Conservation (phyloP, 257 asterid genomes). For the Solanum appendiculatum region DNA sequence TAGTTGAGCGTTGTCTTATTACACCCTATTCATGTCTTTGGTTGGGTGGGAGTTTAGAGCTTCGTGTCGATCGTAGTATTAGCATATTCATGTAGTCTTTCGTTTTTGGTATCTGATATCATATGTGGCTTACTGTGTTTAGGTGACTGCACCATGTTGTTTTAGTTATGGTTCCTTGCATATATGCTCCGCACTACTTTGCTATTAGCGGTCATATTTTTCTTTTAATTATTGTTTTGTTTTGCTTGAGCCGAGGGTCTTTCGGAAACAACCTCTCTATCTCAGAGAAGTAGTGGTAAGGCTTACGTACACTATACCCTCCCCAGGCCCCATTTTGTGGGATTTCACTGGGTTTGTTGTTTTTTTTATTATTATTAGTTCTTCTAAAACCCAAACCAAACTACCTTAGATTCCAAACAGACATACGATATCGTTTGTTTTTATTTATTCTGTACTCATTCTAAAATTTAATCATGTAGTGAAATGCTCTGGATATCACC, state of each 20-base stretch:
- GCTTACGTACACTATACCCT: neutral
- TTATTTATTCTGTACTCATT: neutral
- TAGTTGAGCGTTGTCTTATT: no score
- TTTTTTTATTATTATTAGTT: neutral
- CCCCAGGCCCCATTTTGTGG: neutral
- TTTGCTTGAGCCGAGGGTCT: neutral
- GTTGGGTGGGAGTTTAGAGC: neutral
- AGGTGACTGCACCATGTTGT: neutral
- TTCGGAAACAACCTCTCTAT: neutral
- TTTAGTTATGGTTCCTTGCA: neutral
- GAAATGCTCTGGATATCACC: neutral
- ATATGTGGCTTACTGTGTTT: neutral
- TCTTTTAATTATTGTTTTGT: neutral
- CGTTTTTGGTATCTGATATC: neutral
- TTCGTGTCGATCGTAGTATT: neutral
- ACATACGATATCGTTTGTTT: neutral
- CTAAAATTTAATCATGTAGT: neutral
- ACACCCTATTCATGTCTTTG: neutral
- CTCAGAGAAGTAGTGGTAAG: neutral
- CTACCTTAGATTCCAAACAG: neutral
- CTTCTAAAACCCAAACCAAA: neutral
- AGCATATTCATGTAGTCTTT: neutral
- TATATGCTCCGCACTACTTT: neutral
- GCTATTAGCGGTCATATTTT: neutral
- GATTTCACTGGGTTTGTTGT: neutral